Evolutionary conservation across 345 rosid species (phyloP).

Genomic region (Laguncularia racemosa): DNA sequence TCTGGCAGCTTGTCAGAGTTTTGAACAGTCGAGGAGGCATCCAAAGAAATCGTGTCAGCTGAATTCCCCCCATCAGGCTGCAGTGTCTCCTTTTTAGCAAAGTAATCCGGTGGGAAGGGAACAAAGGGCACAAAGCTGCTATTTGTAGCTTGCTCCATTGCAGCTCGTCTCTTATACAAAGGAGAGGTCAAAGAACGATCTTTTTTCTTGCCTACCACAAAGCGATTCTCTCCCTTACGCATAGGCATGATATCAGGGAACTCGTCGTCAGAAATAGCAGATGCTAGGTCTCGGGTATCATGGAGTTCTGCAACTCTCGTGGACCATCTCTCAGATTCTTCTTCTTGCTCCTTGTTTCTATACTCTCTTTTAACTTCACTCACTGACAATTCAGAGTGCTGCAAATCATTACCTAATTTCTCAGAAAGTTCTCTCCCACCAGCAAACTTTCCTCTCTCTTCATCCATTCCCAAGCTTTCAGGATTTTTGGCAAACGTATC

Average conservation of each 20-base stretch:
- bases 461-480: constrained; percentile 20
- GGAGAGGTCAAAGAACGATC: constrained; percentile 76
- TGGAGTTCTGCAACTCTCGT: constrained; percentile 58
- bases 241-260: constrained; percentile 72
- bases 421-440: constrained; percentile 6
- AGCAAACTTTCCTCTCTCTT: constrained; percentile 16
- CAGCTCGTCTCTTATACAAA: constrained; percentile 46
- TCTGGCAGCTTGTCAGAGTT: constrained; percentile 18
- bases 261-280: constrained; percentile 35
- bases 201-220: constrained; percentile 75
- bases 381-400: constrained; percentile 11
- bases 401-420: constrained; percentile 10
- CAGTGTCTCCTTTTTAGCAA: constrained; percentile 43
- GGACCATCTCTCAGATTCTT: constrained; percentile 65
- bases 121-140: constrained; percentile 69
- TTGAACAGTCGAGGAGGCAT: constrained; percentile 18
- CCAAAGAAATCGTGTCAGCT: constrained; percentile 12
- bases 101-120: constrained; percentile 76
- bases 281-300: constrained; percentile 35
- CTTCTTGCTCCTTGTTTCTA: constrained; percentile 35
- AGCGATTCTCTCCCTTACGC: constrained; percentile 72
- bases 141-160: constrained; percentile 49
- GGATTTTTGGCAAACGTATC: constrained; percentile 69
- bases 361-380: constrained; percentile 14
- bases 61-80: constrained; percentile 22